A percentile compares a stretch with the other conserved stretches of the same genome.
phyloP scores from a whole-genome alignment of 192 early-diverging fungal genomes.

The Coemansia sp. region DNA sequence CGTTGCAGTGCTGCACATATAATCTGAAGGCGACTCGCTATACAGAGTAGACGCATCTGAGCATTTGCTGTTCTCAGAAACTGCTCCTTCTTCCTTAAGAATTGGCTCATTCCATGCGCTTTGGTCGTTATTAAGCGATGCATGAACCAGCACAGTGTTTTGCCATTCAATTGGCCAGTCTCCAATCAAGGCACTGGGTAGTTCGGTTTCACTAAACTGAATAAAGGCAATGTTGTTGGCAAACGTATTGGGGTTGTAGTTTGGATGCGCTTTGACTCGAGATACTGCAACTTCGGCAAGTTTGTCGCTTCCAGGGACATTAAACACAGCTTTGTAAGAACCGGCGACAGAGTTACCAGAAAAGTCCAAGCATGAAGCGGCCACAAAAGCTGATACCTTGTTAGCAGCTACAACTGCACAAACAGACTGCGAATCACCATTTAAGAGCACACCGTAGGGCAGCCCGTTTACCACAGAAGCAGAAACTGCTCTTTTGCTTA shows the following conservation, averaged over 20 bases:
- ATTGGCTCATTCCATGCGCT: constrained; percentile 5
- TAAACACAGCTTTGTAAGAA: constrained; percentile 6
- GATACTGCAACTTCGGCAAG: not conserved
- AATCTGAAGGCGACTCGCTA: not conserved
- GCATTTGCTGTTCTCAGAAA: not conserved
- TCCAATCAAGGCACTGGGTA: not conserved
- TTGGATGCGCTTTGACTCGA: not conserved
- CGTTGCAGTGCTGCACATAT: not conserved
- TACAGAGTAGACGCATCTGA: constrained; percentile 7
- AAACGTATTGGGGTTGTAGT: constrained; percentile 5
- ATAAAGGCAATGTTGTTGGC: constrained; percentile 18
- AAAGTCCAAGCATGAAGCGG: constrained; percentile 11
- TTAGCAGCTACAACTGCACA: constrained; percentile 6
- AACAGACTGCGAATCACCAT: constrained; percentile 3
- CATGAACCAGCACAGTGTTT: constrained; percentile 4
- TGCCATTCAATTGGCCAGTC: constrained; percentile 16
- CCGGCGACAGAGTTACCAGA: not conserved
- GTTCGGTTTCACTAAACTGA: not conserved
- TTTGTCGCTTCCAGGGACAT: constrained; percentile 1
- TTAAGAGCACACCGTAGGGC: constrained; percentile 5
- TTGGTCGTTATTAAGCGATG: not conserved
- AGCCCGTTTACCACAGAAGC: not conserved
- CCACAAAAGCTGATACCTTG: constrained; percentile 11
- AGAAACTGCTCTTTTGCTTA: not conserved
- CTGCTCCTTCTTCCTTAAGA: not conserved